Evolutionary conservation across 2,329 filamentous ascomycete species (phyloP).

Genomic region (Orbilia blumenaviensis): DNA sequence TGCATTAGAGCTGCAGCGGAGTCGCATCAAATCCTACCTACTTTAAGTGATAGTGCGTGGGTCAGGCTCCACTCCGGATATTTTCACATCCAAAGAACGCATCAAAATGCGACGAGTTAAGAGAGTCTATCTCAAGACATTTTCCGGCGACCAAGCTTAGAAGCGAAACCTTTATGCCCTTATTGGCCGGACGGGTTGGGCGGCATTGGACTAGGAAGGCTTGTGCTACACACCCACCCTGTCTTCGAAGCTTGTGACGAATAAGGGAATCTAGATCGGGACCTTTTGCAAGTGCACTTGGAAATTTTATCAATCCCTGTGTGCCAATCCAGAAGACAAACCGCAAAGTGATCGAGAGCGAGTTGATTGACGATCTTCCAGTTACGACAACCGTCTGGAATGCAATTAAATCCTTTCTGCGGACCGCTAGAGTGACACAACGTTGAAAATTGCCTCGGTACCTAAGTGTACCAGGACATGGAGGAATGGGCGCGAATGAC

Average conservation of each 20-base stretch:
- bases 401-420: background rate
- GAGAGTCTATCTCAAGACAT: background rate
- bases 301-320: background rate
- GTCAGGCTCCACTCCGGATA: background rate
- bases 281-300: background rate
- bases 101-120: background rate
- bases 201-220: conserved; percentile 3
- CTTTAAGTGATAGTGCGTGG: background rate
- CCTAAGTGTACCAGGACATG: background rate
- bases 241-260: conserved; percentile 5
- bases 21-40: background rate
- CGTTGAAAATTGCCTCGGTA: background rate
- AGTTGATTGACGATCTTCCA: background rate
- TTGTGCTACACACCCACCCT: conserved; percentile 27
- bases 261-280: conserved; percentile 2
- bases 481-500: background rate
- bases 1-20: background rate
- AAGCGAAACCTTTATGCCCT: background rate
- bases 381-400: background rate
- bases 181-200: conserved; percentile 11
- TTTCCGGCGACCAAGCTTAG: background rate
- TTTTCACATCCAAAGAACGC: background rate
- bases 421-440: background rate
- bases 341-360: too few relatives aligned
- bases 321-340: background rate